A percentile compares a stretch with the other conserved stretches of the same genome.
Evolutionary conservation across 805 yeast genomes (phyloP).

Genomic region (Candida vartiovaarae): DNA sequence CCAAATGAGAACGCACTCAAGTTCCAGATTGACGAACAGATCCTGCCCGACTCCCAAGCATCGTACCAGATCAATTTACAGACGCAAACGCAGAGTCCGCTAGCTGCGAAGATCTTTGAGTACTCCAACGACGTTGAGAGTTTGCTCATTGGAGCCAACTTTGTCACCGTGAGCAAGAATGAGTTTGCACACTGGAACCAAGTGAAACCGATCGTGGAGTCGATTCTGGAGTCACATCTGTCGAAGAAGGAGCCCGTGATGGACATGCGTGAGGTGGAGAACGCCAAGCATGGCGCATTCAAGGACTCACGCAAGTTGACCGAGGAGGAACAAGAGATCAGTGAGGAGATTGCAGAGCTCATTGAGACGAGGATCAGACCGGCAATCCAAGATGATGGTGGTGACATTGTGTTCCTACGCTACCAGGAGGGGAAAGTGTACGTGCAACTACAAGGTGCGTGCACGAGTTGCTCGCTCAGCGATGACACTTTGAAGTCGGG

Average conservation of each 20-base stretch:
- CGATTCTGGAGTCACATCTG: conserved; percentile 33
- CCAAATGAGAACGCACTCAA: conserved; percentile 75
- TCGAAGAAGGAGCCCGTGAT: conserved; percentile 27
- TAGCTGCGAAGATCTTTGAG: conserved; percentile 51
- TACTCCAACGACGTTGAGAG: conserved; percentile 56
- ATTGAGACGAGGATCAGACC: conserved; percentile 95
- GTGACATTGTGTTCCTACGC: conserved; percentile 85
- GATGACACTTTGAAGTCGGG: conserved; percentile 92
- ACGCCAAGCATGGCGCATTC: conserved; percentile 2
- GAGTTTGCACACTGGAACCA: conserved; percentile 65
- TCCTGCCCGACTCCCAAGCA: conserved; percentile 20
- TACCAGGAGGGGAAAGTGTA: conserved; percentile 84
- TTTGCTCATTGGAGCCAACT: conserved; percentile 67
- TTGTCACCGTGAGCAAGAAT: conserved; percentile 64
- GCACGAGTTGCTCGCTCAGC: conserved; percentile 87
- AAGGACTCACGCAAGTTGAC: conserved; percentile 11
- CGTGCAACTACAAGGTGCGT: conserved; percentile 89
- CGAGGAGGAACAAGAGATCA: conserved; percentile 74
- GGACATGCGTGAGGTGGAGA: conserved; percentile 9
- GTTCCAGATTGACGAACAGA: conserved; percentile 37
- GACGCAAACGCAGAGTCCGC: conserved; percentile 42
- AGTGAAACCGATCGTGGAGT: conserved; percentile 55
- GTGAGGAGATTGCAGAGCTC: conserved; percentile 84
- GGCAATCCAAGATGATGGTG: conserved; percentile 98
- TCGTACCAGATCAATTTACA: conserved; percentile 19